Percentiles rank a stretch among this genome's conserved stretches.
Evolutionary conservation across 2,329 filamentous ascomycete species (phyloP).

Genomic region (Rosellinia necatrix): DNA sequence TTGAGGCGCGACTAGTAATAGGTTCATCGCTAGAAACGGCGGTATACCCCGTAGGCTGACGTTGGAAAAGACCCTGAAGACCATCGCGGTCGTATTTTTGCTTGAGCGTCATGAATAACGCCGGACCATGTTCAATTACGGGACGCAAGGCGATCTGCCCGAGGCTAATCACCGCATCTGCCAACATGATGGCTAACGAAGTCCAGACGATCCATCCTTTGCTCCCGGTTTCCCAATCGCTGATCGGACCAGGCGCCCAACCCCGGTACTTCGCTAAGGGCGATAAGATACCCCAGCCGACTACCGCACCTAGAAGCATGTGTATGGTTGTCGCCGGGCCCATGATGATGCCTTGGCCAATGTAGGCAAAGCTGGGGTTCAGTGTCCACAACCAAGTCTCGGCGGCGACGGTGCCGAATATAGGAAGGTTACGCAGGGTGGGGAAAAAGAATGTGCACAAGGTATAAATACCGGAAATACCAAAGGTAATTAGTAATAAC

Average conservation of each 20-base stretch:
- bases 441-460: constrained; percentile 90
- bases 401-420: constrained; percentile 78
- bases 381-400: constrained; percentile 90
- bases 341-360: constrained; percentile 99
- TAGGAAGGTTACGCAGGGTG: constrained; percentile 78
- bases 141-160: constrained; percentile 75
- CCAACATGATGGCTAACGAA: constrained; percentile 94
- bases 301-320: constrained; percentile 86
- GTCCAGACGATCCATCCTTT: constrained; percentile 99
- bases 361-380: constrained; percentile 95
- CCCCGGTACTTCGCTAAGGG: constrained; percentile 82
- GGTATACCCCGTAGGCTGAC: constrained; percentile 32
- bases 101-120: constrained; percentile 29
- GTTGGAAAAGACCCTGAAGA: constrained; percentile 31
- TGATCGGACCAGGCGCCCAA: constrained; percentile 87
- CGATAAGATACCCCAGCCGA: constrained; percentile 91
- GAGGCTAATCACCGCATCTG: constrained; percentile 87
- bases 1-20: constrained; percentile 19
- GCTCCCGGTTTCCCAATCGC: constrained; percentile 88
- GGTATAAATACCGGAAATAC: constrained; percentile 69
- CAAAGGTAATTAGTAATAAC: constrained; percentile 61
- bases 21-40: constrained; percentile 34
- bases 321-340: constrained; percentile 92
- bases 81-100: constrained; percentile 31
- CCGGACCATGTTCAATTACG: constrained; percentile 52